Evolutionary conservation across 345 rosid genomes (phyloP).

Genomic region (Pugionium cornutum): DNA sequence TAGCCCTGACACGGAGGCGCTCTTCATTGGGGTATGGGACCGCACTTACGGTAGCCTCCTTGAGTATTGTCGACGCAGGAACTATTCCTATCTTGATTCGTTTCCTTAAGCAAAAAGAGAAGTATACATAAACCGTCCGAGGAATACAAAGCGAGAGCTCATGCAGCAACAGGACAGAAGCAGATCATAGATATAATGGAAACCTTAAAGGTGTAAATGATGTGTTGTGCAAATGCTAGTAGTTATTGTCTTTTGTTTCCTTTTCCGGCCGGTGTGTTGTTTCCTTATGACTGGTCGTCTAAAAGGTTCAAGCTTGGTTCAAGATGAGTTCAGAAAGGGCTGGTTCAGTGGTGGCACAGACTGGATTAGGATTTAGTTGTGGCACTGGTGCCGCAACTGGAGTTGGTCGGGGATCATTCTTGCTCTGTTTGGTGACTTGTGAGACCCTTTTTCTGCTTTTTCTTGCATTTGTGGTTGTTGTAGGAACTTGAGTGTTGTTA

Average conservation of each 20-base stretch:
- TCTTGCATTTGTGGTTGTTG: constrained; percentile 28
- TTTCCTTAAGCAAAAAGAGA: constrained; percentile 41
- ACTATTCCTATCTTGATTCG: constrained; percentile 64
- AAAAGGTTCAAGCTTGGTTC: constrained; percentile 16
- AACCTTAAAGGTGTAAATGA: constrained; percentile 33
- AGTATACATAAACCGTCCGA: constrained; percentile 14
- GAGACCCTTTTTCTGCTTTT: constrained; percentile 5
- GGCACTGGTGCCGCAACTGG: not conserved
- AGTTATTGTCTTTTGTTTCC: constrained; percentile 14
- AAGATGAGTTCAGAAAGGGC: constrained; percentile 25
- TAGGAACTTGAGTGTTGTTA: constrained; percentile 29
- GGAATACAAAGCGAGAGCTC: constrained; percentile 21
- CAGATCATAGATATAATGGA: constrained; percentile 20
- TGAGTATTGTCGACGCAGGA: constrained; percentile 62
- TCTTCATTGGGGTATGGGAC: constrained; percentile 81
- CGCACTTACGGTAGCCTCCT: constrained; percentile 85
- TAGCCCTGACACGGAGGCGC: constrained; percentile 80
- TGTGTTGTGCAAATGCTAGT: constrained; percentile 37
- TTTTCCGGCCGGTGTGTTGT: constrained; percentile 22
- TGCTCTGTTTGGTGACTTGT: constrained; percentile 27
- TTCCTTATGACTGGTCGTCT: constrained; percentile 11
- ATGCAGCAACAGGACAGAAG: constrained; percentile 24
- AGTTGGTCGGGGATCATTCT: not conserved
- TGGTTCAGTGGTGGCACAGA: constrained; percentile 21
- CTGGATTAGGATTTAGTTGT: constrained; percentile 14